These are phyloP conservation scores for Candida fluviatilis DNA, from an alignment of 805 yeast species.

Conservation along the genomic window DNA sequence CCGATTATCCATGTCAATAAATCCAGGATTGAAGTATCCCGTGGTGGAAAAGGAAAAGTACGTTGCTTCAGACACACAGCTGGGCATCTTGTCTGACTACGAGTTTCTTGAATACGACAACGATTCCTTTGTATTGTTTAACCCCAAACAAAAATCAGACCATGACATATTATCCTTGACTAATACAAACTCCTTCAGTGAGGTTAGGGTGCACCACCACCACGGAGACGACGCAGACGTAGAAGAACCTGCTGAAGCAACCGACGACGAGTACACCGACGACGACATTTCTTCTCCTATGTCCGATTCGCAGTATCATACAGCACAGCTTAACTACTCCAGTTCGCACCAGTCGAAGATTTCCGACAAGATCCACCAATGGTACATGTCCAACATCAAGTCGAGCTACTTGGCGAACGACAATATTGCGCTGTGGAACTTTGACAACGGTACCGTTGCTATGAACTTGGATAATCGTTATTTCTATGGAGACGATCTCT, in stretches of 20 bases:
- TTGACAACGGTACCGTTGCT: conserved; percentile 20
- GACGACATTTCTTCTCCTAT: not conserved
- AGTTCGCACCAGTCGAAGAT: conserved; percentile 6
- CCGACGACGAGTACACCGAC: conserved; percentile 1
- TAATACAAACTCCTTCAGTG: conserved; percentile 6
- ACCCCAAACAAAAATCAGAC: conserved; percentile 11
- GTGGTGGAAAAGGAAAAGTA: not conserved
- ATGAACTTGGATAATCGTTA: conserved; percentile 2
- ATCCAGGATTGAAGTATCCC: conserved; percentile 8
- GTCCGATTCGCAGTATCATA: conserved; percentile 3
- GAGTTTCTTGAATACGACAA: conserved; percentile 13
- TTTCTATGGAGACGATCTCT: conserved; percentile 30
- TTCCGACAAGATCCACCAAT: conserved; percentile 15
- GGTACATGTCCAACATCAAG: conserved; percentile 13
- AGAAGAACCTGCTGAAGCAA: conserved; percentile 7
- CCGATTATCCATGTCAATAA: conserved; percentile 7
- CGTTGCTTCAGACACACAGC: conserved; percentile 11
- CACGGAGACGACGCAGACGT: conserved; percentile 5
- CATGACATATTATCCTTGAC: conserved; percentile 27
- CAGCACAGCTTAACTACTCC: not conserved
- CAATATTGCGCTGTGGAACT: conserved; percentile 34
- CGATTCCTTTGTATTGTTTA: conserved; percentile 22
- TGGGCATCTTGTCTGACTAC: conserved; percentile 13
- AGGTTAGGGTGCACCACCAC: conserved; percentile 5
- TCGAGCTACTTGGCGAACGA: conserved; percentile 23